Conservation (phyloP, 2,329 filamentous ascomycete genomes). For the Paramyrothecium sp. region DNA sequence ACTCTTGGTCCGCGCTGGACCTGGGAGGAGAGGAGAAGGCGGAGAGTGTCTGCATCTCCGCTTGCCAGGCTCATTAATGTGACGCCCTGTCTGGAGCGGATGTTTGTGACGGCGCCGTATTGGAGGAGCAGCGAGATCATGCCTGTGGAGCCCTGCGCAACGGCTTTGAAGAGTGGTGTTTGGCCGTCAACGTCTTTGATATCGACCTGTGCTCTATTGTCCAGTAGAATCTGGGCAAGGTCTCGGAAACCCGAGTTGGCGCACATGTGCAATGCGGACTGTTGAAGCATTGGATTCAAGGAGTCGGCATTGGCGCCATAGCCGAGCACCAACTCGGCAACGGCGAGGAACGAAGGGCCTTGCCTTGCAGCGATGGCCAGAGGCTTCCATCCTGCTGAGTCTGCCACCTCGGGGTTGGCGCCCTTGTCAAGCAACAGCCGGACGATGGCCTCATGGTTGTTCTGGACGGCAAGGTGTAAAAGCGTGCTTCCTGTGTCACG, state of each 20-base stretch:
- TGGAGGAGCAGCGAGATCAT: slow-evolving; percentile 3
- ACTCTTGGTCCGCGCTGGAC: not conserved
- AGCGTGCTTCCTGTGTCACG: not conserved
- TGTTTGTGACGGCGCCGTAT: slow-evolving; percentile 1
- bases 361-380: slow-evolving; percentile 1
- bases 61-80: not conserved
- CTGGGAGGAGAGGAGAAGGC: not conserved
- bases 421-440: not conserved
- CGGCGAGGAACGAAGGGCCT: no score
- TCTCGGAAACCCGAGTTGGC: not conserved
- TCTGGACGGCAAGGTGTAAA: not conserved
- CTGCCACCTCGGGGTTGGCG: slow-evolving; percentile 3
- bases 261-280: slow-evolving; percentile 3
- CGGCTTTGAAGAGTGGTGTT: slow-evolving; percentile 5
- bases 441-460: slow-evolving; percentile 1
- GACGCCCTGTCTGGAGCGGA: not conserved
- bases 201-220: slow-evolving; percentile 4
- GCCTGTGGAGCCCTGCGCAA: not conserved
- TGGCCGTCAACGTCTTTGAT: not conserved
- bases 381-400: slow-evolving; percentile 3
- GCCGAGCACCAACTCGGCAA: no score
- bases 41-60: not conserved
- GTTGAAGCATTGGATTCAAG: not conserved
- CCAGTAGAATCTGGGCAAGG: slow-evolving; percentile 2
- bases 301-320: slow-evolving; percentile 4